Base-by-base conservation (phyloP, 2,329 filamentous ascomycete species). In the Beauveria bassiana region DNA sequence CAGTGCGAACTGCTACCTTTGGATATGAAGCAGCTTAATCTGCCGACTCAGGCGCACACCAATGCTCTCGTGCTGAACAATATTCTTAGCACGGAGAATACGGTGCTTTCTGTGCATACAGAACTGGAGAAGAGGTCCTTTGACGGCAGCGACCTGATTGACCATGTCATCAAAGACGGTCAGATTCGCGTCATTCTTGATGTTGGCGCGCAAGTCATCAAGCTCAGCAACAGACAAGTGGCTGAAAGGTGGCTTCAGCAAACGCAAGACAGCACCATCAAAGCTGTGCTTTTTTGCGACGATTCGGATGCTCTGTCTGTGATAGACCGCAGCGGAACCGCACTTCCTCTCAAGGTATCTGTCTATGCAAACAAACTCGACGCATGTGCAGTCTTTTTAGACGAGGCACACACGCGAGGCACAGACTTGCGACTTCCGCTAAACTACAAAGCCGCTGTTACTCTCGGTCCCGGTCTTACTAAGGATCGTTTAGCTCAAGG, bases 401-500 rank as follows among this genome's bases (percentile, higher is more conserved):
- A 92, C 55, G 84, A 92, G 62, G 80, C 82, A 0, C 88, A 92
- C 64, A 90, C 88, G 0, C 72, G 88, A 63, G 88, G 89, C 0
- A 90, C 81, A 0, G 88, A 93, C 64, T 68, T 92, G 0, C 82
- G 80, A 40, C 71, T 91, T 0, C 88, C 87, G 0, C 61, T 61
- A 0, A 5, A 79, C 14, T 87, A 86, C 65, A 75, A 83, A 0
- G 89, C 88, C 0, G 85, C 84, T 0, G 84, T 92, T 0, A 91
- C 87, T 0, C 69, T 93, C 0, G 88, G 88, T 0, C 77, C 85
- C 0, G 75, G 77, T 4, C 65, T 91, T 1, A 87, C 84, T 0
- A 93, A 92, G 64, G 89, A 93, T 63, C 75, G 80, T 16, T 69
- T 91, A 0, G 83, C 86, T 0, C 88, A 92, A 79, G 86, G 85